phyloP scores from a whole-genome alignment of 2,329 filamentous ascomycete species.

The Shiraia bambusicola region DNA sequence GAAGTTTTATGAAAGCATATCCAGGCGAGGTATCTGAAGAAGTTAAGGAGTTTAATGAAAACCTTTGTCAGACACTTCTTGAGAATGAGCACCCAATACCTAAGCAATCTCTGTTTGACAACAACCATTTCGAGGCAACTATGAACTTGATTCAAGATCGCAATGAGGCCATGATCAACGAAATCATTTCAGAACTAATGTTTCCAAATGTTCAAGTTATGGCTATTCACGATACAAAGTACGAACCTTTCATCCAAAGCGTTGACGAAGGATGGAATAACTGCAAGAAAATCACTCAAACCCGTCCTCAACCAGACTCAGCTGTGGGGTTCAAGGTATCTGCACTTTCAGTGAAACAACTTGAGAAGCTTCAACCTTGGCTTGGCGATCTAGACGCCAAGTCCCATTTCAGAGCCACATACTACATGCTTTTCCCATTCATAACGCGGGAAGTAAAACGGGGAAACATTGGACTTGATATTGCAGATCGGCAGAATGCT shows the following conservation, averaged over 20 bases:
- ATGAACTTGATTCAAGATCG: slow-evolving; percentile 10
- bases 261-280: slow-evolving; percentile 48
- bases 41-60: background rate
- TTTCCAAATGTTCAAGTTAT: slow-evolving; percentile 45
- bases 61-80: slow-evolving; percentile 7
- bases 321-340: slow-evolving; percentile 45
- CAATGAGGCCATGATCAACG: slow-evolving; percentile 46
- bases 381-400: slow-evolving; percentile 26
- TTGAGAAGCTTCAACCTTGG: slow-evolving; percentile 39
- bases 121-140: slow-evolving; percentile 31
- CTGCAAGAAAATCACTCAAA: slow-evolving; percentile 38
- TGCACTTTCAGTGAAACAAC: slow-evolving; percentile 48
- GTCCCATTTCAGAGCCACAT: slow-evolving; percentile 48
- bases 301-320: slow-evolving; percentile 49
- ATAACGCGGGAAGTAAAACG: background rate
- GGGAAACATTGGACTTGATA: background rate
- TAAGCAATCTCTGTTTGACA: slow-evolving; percentile 6
- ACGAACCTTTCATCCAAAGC: slow-evolving; percentile 41
- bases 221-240: slow-evolving; percentile 22
- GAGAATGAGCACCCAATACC: slow-evolving; percentile 3
- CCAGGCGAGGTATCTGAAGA: slow-evolving; percentile 1
- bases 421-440: slow-evolving; percentile 14
- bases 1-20: slow-evolving; percentile 8
- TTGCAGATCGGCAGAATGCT: slow-evolving; percentile 22
- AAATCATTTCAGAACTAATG: slow-evolving; percentile 43